Evolutionary conservation across 345 rosid genomes (phyloP).

Genomic region (Excoecaria cochinchinensis): DNA sequence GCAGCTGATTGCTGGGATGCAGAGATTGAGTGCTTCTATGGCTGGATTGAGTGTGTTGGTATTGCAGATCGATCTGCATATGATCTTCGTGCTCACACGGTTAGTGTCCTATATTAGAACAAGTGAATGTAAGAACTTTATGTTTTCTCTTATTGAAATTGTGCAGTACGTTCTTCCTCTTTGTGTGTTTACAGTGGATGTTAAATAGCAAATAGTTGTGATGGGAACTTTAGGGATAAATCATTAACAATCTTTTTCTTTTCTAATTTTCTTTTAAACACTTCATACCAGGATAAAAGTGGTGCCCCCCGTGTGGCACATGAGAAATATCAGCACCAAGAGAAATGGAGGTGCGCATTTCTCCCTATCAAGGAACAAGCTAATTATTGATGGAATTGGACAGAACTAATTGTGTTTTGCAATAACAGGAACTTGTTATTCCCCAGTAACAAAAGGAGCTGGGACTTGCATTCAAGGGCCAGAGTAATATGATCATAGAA

Average conservation of each 20-base stretch:
- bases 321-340: constrained; percentile 82
- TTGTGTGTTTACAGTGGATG: no score
- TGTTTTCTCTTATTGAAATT: not conserved
- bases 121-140: no score
- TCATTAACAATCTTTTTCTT: not conserved
- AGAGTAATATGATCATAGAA: constrained; percentile 73
- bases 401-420: not conserved
- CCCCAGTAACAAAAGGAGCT: constrained; percentile 78
- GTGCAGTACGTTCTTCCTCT: no score
- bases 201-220: no score
- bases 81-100: constrained; percentile 80
- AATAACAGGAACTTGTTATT: constrained; percentile 66
- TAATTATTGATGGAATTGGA: not conserved
- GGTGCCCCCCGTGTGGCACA: constrained; percentile 72
- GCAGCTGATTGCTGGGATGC: constrained; percentile 99
- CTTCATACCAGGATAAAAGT: constrained; percentile 67
- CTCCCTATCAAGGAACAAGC: not conserved
- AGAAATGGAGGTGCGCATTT: constrained; percentile 71
- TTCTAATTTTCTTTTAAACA: not conserved
- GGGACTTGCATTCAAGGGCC: constrained; percentile 82
- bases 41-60: constrained; percentile 98
- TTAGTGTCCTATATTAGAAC: constrained; percentile 35
- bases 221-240: no score
- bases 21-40: constrained; percentile 87
- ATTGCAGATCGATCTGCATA: constrained; percentile 95